Conservation (phyloP, 2,329 filamentous ascomycete genomes). For the Cladorrhinum sp. region DNA sequence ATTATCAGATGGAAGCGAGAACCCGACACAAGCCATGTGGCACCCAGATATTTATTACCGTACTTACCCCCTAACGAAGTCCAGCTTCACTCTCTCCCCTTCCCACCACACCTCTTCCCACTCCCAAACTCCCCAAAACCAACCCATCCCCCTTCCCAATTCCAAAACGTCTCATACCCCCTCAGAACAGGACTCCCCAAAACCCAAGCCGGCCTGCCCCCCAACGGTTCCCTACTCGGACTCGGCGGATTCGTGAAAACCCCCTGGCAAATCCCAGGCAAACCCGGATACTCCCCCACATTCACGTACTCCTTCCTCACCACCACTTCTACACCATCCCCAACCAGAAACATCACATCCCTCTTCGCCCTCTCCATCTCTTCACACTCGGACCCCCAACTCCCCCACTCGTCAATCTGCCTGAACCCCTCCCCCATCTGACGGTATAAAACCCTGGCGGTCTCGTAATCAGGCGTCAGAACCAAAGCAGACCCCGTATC, state of each 20-base stretch:
- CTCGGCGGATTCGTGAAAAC: constrained; percentile 30
- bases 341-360: constrained; percentile 33
- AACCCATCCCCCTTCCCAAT: constrained; percentile 25
- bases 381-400: constrained; percentile 35
- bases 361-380: constrained; percentile 29
- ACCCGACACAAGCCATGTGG: no score
- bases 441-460: constrained; percentile 31
- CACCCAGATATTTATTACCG: no score
- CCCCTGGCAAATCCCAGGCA: constrained; percentile 32
- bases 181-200: constrained; percentile 35
- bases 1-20: no score
- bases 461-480: constrained; percentile 30
- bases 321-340: constrained; percentile 30
- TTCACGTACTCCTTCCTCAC: constrained; percentile 33
- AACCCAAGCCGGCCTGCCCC: constrained; percentile 30
- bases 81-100: not conserved
- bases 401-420: constrained; percentile 31
- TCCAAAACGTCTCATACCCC: constrained; percentile 38
- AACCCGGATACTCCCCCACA: constrained; percentile 32
- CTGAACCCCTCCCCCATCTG: constrained; percentile 32
- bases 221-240: constrained; percentile 18
- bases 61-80: no score
- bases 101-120: not conserved
- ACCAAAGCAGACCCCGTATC: constrained; percentile 35
- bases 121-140: constrained; percentile 13